Evolutionary conservation across 345 rosid genomes (phyloP), one percentile per base, ranked within the genome.

Genomic region (Cochlearia excelsa): DNA sequence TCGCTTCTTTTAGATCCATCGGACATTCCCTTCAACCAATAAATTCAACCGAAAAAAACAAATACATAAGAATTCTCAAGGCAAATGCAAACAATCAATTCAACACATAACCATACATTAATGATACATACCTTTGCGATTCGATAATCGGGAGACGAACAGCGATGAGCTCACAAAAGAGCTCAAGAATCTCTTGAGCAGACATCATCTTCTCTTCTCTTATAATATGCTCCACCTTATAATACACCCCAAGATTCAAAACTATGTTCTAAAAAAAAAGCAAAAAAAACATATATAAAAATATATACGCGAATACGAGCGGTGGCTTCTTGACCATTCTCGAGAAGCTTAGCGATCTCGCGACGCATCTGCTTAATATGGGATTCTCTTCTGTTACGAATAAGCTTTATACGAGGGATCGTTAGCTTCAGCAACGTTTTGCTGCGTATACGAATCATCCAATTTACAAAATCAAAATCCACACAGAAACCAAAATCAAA

Each of bases 151-250:
- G 99, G 75, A 93, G 95, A 29, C 99, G 97, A 47, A 89, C 97
- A 33, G 83, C 67, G 4, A 93, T 82, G 28, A 93, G 94, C 74
- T 93, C 94, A 40, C 87, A 81, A 51, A 85, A 93, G 23, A 93
- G 82, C 74, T 93, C 99, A 54, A 89, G 66, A 54, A 93, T 80
- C 84, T 93, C 99, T 73, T 93, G 99, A 56, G 97, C 97, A 62
- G 91, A 95, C 97, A 87, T 87, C 97, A 85, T 89, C 63, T 89
- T 93, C 78, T 93, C 97, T 80, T 93, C 99, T 54, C 99, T 81
- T 47, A 89, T 72, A 51, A 93, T 80, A 79, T 93, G 95, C 70
- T 93, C 99, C 55, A 93, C 97, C 99, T 93, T 74, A 38, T 1
- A 60, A 16, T 16, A 16, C 23, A 16, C 23, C 23, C 23, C 23